Evolutionary conservation across 2,329 filamentous ascomycete species (phyloP).

Genomic region (Penicillium hesseltinei): DNA sequence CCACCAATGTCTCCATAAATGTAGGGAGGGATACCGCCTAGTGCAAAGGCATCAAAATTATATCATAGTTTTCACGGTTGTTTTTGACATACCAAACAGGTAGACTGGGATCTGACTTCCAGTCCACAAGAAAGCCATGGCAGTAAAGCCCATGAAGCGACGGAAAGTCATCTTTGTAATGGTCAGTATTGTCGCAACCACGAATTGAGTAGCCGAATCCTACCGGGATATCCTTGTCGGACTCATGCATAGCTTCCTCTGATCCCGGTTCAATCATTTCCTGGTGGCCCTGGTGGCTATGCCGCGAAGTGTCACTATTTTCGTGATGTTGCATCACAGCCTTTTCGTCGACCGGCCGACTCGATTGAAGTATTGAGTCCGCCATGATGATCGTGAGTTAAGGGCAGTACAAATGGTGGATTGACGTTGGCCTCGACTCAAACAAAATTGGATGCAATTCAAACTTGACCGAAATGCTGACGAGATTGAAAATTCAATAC

Average conservation of each 20-base stretch:
- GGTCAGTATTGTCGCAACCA: constrained; percentile 2
- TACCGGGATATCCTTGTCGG: constrained; percentile 48
- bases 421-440: background rate
- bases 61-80: background rate
- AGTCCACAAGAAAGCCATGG: constrained; percentile 62
- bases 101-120: constrained; percentile 61
- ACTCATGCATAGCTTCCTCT: constrained; percentile 43
- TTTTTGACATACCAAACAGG: constrained; percentile 42
- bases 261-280: constrained; percentile 49
- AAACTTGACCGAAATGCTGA: background rate
- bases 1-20: constrained; percentile 63
- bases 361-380: constrained; percentile 18
- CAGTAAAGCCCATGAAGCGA: constrained; percentile 54
- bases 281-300: constrained; percentile 49
- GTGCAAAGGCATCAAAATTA: constrained; percentile 1
- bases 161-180: constrained; percentile 47
- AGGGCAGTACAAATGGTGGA: background rate
- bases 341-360: constrained; percentile 31
- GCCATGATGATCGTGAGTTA: constrained; percentile 10
- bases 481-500: background rate
- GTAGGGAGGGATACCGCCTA: constrained; percentile 50
- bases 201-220: background rate
- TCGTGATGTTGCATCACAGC: constrained; percentile 25
- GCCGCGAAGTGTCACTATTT: constrained; percentile 29
- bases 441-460: background rate